Evolutionary conservation across 805 yeast genomes (phyloP), one percentile per base, ranked within the genome.

Genomic region (Groenewaldozyma tartarivorans): DNA sequence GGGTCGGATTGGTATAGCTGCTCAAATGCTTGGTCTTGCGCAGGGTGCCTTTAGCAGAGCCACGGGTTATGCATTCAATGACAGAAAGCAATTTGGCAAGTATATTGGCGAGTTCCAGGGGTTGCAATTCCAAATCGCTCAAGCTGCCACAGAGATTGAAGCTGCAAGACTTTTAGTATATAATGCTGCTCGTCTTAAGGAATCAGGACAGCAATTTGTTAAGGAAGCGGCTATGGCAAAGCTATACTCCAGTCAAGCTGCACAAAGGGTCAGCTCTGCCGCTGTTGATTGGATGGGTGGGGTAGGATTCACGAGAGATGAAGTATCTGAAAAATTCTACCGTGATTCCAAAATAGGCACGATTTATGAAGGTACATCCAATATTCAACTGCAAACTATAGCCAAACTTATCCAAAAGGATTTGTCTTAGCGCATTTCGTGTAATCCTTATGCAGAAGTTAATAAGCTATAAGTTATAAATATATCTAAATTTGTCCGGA

Each of bases 281-380:
- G 70, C 71, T 13, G 66, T 66, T 20, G 71, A 66, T 45, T 67
- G 71, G 66, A 64, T 67, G 69, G 71, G 71, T 20, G 71, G 71
- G 17, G 68, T 67, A 17, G 71, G 71, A 15, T 66, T 65, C 53
- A 66, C 70, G 19, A 55, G 71, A 39, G 71, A 67, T 22, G 67
- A 63, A 43, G 43, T 49, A 4, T 54, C 62, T 20, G 71, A 66
- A 53, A 66, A 67, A 59, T 67, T 61, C 52, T 66, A 54, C 50
- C 55, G 71, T 22, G 71, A 66, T 45, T 52, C 71, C 19, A 66
- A 66, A 61, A 66, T 66, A 42, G 71, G 71, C 20, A 56, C 69
- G 5, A 66, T 66, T 35, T 66, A 66, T 45, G 71, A 66, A 50
- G 71, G 71, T 17, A 66, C 71, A 11, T 55, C 68, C 20, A 66